Base-by-base conservation (phyloP, 2,329 filamentous ascomycete genomes). In the Rhynchosporium graminicola region DNA sequence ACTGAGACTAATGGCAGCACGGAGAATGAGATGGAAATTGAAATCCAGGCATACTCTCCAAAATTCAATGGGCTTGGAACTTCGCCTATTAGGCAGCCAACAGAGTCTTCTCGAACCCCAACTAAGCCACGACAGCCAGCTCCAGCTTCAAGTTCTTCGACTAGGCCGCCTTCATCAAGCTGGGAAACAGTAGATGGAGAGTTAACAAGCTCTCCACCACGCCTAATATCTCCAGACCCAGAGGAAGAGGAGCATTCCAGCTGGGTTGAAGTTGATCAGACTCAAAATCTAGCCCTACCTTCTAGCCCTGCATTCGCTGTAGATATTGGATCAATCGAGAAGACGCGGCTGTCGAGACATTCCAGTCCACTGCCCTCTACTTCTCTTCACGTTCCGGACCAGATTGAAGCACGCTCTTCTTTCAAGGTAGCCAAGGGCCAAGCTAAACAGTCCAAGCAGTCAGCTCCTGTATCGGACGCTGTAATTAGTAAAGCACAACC, bases 61-160 rank as follows among this genome's bases (percentile, higher is more conserved):
- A 70, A 65, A 56, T 72, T 74, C 58, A 68, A 73, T 60, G 72
- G 74, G 9, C 69, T 75, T 62, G 69, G 68, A 28, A 71, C 70
- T 51, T 71, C 72, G 26, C 69, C 69, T 57, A 28, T 61, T 28
- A 64, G 56, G 55, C 61, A 62, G 57, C 56, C 38, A 64, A 50
- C 56, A 60, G 57, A 57, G 26, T 54, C 57, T 58, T 60, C 59
- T 55, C 60, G 20, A 45, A 38, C 54, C 40, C 60, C 47, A 47
- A 54, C 38, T 61, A 52, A 64, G 42, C 40, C 59, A 26, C 61
- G 33, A 31, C 45, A 51, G 31, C 15, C 28, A 57, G 20, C 33
- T 26, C 7, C 20, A 12, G 28, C 40, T 31, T 38, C 65, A 13
- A 58, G 43, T 26, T 61, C 60, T 33, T 61, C 48, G 42, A 38